phyloP scores from a whole-genome alignment of 164 flowering plant genomes.

The Litsea cubeba region DNA sequence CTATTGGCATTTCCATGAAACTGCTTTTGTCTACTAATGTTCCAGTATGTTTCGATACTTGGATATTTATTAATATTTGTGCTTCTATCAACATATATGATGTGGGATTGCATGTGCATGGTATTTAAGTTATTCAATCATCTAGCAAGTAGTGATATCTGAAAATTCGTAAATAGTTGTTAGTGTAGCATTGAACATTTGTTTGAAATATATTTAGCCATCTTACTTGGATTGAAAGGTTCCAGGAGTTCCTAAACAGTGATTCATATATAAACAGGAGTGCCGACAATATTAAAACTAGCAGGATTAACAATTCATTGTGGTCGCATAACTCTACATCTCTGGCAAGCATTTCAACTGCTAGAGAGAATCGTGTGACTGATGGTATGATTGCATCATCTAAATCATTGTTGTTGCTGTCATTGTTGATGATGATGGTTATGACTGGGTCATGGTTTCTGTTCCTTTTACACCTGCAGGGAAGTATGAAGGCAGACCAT shows the following conservation, averaged over 20 bases:
- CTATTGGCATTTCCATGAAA: no score
- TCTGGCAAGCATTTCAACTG: constrained; percentile 30
- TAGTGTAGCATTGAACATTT: no score
- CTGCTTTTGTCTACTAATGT: no score
- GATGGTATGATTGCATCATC: constrained; percentile 21
- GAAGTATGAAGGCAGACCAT: constrained; percentile 19
- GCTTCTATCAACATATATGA: no score
- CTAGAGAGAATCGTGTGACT: constrained; percentile 11
- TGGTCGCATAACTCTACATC: constrained; percentile 14
- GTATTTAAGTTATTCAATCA: no score
- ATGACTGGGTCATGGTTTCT: neutral
- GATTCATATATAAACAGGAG: neutral
- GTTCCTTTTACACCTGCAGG: constrained; percentile 16
- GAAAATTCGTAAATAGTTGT: no score
- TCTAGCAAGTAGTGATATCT: no score
- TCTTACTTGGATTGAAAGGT: no score
- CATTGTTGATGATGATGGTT: neutral
- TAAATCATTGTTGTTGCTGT: neutral
- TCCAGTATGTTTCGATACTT: no score
- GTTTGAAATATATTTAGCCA: no score
- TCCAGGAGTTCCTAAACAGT: neutral
- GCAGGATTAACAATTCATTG: constrained; percentile 8
- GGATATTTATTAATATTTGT: no score
- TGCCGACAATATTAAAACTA: neutral
- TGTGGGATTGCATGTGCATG: no score